These are phyloP conservation scores for Gyrodon lividus DNA, from an alignment of 768 basidiomycete genomes.

Conservation along the genomic window DNA sequence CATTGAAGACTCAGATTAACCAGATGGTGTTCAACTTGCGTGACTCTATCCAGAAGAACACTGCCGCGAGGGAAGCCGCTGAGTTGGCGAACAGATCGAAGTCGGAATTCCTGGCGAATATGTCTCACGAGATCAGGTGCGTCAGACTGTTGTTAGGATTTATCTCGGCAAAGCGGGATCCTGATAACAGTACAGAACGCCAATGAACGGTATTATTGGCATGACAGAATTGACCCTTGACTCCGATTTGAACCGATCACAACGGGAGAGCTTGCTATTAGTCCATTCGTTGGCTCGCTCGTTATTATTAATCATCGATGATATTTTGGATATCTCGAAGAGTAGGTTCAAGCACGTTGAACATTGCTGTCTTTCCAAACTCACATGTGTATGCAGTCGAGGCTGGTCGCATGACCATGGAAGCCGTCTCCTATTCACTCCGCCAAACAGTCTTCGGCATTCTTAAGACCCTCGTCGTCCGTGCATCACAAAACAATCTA, in stretches of 20 bases:
- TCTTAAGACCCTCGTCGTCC: slow-evolving; percentile 95
- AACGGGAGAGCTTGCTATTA: slow-evolving; percentile 91
- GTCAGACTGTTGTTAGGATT: slow-evolving; percentile 25
- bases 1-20: slow-evolving; percentile 97
- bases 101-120: slow-evolving; percentile 98
- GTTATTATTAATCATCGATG: slow-evolving; percentile 94
- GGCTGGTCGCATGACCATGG: slow-evolving; percentile 99
- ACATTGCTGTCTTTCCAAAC: not conserved
- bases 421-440: slow-evolving; percentile 95
- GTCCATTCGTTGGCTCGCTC: slow-evolving; percentile 94
- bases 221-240: slow-evolving; percentile 99
- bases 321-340: slow-evolving; percentile 99
- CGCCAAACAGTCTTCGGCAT: slow-evolving; percentile 98
- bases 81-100: slow-evolving; percentile 97
- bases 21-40: slow-evolving; percentile 99
- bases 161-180: not conserved
- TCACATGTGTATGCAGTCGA: slow-evolving; percentile 61
- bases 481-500: slow-evolving; percentile 93
- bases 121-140: slow-evolving; percentile 94
- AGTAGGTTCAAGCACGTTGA: slow-evolving; percentile 60
- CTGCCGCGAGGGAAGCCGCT: slow-evolving; percentile 93
- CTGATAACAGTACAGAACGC: slow-evolving; percentile 61
- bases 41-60: slow-evolving; percentile 98
- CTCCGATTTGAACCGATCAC: slow-evolving; percentile 90
- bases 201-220: slow-evolving; percentile 99